These are phyloP conservation scores for Lactifluus piperatus DNA, from an alignment of 768 basidiomycete species.

Conservation along the genomic window DNA sequence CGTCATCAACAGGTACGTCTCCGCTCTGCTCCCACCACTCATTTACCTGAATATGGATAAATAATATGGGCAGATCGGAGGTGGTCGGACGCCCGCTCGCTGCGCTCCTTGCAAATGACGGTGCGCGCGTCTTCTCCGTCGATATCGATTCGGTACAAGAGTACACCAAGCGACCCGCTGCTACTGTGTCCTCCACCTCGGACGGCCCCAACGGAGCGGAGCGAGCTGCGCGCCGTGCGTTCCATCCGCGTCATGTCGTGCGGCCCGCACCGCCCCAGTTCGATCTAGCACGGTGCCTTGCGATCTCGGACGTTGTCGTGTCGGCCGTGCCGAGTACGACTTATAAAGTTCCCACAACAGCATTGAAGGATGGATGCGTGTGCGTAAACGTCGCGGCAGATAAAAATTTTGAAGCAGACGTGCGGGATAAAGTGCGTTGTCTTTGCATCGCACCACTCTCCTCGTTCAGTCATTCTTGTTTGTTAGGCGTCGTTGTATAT, in stretches of 20 bases:
- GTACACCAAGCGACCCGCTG: slow-evolving; percentile 81
- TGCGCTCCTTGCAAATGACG: slow-evolving; percentile 91
- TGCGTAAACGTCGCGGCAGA: slow-evolving; percentile 90
- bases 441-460: background rate
- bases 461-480: background rate
- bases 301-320: slow-evolving; percentile 84
- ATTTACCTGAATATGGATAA: no score
- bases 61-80: slow-evolving; percentile 54
- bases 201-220: background rate
- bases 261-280: slow-evolving; percentile 45
- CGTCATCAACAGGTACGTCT: slow-evolving; percentile 82
- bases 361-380: slow-evolving; percentile 89
- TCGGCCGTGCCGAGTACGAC: slow-evolving; percentile 79
- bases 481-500: slow-evolving; percentile 85
- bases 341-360: slow-evolving; percentile 86
- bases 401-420: slow-evolving; percentile 93
- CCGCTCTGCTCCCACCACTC: background rate
- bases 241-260: slow-evolving; percentile 79
- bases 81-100: slow-evolving; percentile 97
- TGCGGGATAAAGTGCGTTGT: slow-evolving; percentile 72
- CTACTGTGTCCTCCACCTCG: slow-evolving; percentile 15
- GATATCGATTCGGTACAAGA: slow-evolving; percentile 97
- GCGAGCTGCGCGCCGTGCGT: slow-evolving; percentile 38
- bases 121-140: slow-evolving; percentile 89
- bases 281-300: slow-evolving; percentile 72